Base-by-base conservation (phyloP, 257 asterid species). In the Scutellaria minor region DNA sequence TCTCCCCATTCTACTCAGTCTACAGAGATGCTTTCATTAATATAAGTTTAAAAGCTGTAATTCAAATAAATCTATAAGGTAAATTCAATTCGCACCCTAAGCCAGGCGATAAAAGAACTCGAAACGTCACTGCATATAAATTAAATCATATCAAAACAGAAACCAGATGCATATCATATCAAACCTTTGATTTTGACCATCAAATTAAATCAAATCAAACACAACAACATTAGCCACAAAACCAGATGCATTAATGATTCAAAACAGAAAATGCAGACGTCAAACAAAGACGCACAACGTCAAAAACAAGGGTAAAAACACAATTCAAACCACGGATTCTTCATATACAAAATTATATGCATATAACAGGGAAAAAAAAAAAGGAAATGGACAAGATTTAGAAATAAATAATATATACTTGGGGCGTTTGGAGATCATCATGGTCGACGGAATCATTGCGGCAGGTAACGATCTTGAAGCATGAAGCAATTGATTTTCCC, bases 381-480 rank as follows among this genome's bases (percentile, higher is more conserved):
- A 37, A 40, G 1, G 7, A 65, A 68, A 57, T 18, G 47, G 24
- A 53, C 35, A 64, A 14, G 13, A 64, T 13, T 31, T 8, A 20
- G 5, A 37, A 31, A 37, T 50, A 59, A 80, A 62, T n/a, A 56
- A 31, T 31, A 40, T 65, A 61, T 72, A 85, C 86, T 63, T 81
- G 68, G 9, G 79, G 71, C 39, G 55, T 22, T 51, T 83, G 84
- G 72, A 79, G 65, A 77, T 82, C 91, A 53, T 83, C 85, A 13
- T 73, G 66, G 22, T 70, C 85, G 72, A 75, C 68, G 15, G 88
- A 83, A 66, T 81, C 88, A 50, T 75, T 73, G 66, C 84, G 87
- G 51, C 91, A 90, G 75, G 86, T 11, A 66, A 90, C 79, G 77
- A 88, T 85, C 88, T 83, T 86, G 64, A 90, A 85, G 82, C 96